Evolutionary conservation across 345 rosid species (phyloP).

Genomic region (Eucalyptus regnans): DNA sequence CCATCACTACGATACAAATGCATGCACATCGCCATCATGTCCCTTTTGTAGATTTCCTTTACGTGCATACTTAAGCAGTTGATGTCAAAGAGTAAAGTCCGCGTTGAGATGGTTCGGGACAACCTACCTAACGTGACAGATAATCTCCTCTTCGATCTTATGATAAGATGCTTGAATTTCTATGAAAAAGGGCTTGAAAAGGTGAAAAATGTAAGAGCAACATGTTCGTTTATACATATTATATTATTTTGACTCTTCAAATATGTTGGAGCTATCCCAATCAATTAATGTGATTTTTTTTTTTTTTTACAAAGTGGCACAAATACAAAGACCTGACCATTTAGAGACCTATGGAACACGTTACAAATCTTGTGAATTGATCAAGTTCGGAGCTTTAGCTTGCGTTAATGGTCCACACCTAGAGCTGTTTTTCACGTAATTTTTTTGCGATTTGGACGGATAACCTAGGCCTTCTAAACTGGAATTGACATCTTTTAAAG

Average conservation of each 20-base stretch:
- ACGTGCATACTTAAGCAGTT: neutral
- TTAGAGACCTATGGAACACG: neutral
- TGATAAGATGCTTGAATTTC: neutral
- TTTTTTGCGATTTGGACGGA: neutral
- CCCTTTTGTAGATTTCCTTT: neutral
- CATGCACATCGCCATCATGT: neutral
- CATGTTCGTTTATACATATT: neutral
- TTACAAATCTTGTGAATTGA: neutral
- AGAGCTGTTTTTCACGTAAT: neutral
- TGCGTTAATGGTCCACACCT: neutral
- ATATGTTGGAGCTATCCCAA: neutral
- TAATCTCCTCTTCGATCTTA: neutral
- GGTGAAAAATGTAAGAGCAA: neutral
- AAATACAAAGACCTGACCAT: neutral
- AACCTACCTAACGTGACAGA: neutral
- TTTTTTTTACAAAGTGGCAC: neutral
- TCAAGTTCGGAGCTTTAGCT: neutral
- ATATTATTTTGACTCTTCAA: neutral
- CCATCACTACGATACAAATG: neutral
- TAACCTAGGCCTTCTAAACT: neutral
- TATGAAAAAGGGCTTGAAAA: neutral
- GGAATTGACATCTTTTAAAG: neutral
- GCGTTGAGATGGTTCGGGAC: neutral
- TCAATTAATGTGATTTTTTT: neutral
- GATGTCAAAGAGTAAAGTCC: neutral